These are phyloP conservation scores for Colletotrichum sp. DNA, from an alignment of 2,329 filamentous ascomycete genomes.

Conservation along the genomic window DNA sequence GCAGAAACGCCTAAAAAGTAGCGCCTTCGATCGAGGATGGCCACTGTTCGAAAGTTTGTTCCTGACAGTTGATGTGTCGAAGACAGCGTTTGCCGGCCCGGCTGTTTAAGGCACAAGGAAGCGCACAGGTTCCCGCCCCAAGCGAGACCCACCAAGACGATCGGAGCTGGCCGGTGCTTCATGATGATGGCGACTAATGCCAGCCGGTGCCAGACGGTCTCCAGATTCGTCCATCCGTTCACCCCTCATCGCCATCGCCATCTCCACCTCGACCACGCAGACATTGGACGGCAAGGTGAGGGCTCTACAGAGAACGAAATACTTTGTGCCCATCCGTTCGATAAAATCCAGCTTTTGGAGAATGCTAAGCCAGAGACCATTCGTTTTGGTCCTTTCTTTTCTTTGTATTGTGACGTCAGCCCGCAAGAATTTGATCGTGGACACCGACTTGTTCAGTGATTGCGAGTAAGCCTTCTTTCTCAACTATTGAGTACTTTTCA, in stretches of 20 bases:
- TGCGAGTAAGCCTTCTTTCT: conserved; percentile 40
- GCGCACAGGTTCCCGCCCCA: not conserved
- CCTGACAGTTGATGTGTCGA: not conserved
- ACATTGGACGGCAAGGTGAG: not conserved
- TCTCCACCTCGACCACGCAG: not conserved
- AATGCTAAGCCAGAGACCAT: not conserved
- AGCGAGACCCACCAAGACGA: not conserved
- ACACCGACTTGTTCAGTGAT: conserved; percentile 53
- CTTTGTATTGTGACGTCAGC: not conserved
- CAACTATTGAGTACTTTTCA: not conserved
- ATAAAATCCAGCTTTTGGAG: not conserved
- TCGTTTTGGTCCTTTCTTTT: not conserved
- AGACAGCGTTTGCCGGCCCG: not conserved
- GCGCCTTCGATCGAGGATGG: not conserved
- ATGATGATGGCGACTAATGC: no score
- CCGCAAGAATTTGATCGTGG: conserved; percentile 45
- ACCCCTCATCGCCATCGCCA: not conserved
- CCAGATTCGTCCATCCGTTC: rapidly evolving
- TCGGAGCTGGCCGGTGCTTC: not conserved
- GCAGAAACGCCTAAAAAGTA: not conserved
- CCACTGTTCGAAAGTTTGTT: not conserved
- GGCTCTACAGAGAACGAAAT: not conserved
- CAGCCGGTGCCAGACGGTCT: not conserved
- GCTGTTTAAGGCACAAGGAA: not conserved
- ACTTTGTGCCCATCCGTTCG: rapidly evolving